A percentile compares a stretch with the other conserved stretches of the same genome.
phyloP scores from a whole-genome alignment of 2,329 filamentous ascomycete species.

The Septoria linicola region DNA sequence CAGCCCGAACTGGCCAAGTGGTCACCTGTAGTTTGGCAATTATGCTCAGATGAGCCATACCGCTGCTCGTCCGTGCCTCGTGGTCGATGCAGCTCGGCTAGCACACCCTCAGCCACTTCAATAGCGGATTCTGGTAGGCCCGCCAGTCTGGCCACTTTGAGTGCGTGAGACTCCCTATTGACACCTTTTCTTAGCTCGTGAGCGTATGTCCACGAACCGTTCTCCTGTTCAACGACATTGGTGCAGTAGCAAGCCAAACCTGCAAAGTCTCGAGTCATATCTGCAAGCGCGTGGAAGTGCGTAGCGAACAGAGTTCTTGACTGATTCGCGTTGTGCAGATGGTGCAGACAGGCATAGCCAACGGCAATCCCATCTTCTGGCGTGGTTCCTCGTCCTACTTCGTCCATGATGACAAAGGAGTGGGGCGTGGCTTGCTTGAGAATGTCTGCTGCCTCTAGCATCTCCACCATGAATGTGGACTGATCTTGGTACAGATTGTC shows the following conservation, averaged over 20 bases:
- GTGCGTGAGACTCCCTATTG: constrained; percentile 82
- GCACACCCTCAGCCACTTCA: constrained; percentile 61
- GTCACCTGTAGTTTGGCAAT: no score
- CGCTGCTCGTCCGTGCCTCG: not conserved
- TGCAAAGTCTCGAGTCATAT: constrained; percentile 64
- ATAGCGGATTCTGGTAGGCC: constrained; percentile 73
- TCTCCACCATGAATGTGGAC: constrained; percentile 99
- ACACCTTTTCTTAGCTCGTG: constrained; percentile 79
- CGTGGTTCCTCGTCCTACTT: constrained; percentile 91
- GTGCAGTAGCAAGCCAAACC: constrained; percentile 79
- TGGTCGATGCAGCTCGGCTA: constrained; percentile 38
- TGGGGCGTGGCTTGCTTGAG: constrained; percentile 77
- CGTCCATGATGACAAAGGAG: constrained; percentile 95
- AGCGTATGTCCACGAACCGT: constrained; percentile 74
- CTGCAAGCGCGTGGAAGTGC: constrained; percentile 83
- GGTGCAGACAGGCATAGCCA: constrained; percentile 81
- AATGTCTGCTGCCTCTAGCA: constrained; percentile 93
- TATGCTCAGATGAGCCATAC: no score
- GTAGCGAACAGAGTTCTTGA: constrained; percentile 88
- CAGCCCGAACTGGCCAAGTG: no score
- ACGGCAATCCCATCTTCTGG: constrained; percentile 89
- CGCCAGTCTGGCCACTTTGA: constrained; percentile 90
- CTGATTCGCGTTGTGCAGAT: constrained; percentile 73
- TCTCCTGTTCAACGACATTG: constrained; percentile 72
- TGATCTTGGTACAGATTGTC: constrained; percentile 94